These are phyloP conservation scores for Hordeum vulgare DNA, from an alignment of 176 grass and related monocot species.

Conservation along the genomic window DNA sequence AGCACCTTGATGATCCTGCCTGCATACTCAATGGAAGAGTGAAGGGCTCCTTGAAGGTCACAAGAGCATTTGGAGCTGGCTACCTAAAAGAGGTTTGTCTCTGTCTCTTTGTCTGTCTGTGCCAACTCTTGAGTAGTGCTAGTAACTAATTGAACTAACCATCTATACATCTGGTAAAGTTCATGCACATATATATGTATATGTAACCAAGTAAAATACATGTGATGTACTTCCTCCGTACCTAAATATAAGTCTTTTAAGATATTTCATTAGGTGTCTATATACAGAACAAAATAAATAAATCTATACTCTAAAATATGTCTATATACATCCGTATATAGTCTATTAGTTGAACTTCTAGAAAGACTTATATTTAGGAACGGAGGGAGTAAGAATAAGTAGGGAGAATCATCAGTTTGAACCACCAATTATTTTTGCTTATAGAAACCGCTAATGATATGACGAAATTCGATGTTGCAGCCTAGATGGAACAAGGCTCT, in stretches of 20 bases:
- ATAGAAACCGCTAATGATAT: not conserved
- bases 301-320: too few species aligned
- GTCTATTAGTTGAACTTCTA: too few species aligned
- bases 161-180: not conserved
- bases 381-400: not conserved
- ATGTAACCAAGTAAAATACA: not conserved
- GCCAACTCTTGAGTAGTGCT: not conserved
- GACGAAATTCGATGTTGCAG: not conserved
- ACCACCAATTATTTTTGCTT: not conserved
- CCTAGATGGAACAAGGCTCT: slow-evolving; percentile 58
- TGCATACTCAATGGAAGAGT: slow-evolving; percentile 51
- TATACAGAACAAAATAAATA: too few species aligned
- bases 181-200: not conserved
- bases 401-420: not conserved
- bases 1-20: slow-evolving; percentile 67
- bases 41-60: slow-evolving; percentile 80
- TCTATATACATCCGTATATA: too few species aligned
- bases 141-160: not conserved
- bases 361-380: too few species aligned
- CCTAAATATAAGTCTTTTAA: too few species aligned
- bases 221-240: too few species aligned
- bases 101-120: not conserved
- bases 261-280: too few species aligned
- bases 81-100: slow-evolving; percentile 65
- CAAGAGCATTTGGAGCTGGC: slow-evolving; percentile 79